Base-by-base conservation (phyloP, 306 rosid species). In the Boehmeria nivea region DNA sequence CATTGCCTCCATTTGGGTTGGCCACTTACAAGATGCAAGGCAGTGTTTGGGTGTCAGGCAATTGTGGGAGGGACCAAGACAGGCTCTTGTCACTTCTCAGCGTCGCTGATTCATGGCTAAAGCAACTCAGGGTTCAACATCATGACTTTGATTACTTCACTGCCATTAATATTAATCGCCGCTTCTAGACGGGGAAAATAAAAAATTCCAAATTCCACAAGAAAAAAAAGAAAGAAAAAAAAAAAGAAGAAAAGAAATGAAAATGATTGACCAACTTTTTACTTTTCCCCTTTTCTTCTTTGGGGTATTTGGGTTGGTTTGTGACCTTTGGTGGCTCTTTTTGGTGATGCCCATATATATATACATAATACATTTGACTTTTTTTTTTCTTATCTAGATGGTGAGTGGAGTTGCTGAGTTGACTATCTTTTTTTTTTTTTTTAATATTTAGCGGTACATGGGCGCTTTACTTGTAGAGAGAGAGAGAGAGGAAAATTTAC, bases 1-100 rank as follows among this genome's bases (percentile, higher is more conserved):
- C 78, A 15, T 56, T 93, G 47, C 57, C 87, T 18, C 81, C 99
- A 3, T 93, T 93, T 69, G 99, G 99, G 31, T 62, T 93, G 75
- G 99, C 88, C 55, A 93, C 96, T 27, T 87, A 87, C 64, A 93
- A 93, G 67, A 81, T 87, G 96, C 95, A 93, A 54, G 96, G 95
- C 8, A 81, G 61, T 8, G 47, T 87, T 67, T 93, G 99, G 99
- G 72, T 62, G 55, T 77, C 93, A 0, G 93, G 95, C 53, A 81
- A 82, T 54, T 65, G 64, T 33, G 99, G 99, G 21, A 70, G 72
- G 83, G 99, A 91, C 86, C 87, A 83, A 47, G 87, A 82, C 53
- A 78, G 70, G 73, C 68, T 91, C 2, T 52, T 71, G 61, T 72
- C 93, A 0, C 84, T 91, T 6, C 72, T 64, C 74, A 83, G 95